A percentile compares a stretch with the other conserved stretches of the same genome.
phyloP scores from a whole-genome alignment of 192 early-diverging fungal genomes.

The Coemansia sp. region DNA sequence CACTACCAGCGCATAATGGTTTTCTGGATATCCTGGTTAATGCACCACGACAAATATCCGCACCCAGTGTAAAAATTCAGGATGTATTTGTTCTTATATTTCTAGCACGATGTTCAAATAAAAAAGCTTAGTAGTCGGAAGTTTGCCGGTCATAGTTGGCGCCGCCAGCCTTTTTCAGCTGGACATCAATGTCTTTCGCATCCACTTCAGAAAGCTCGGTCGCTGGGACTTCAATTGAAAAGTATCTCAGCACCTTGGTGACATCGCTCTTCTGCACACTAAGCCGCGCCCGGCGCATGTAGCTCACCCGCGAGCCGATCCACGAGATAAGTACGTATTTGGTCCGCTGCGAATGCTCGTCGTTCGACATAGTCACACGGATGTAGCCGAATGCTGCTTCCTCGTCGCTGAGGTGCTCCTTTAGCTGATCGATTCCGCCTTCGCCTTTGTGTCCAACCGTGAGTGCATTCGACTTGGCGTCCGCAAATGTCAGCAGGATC shows the following conservation, averaged over 20 bases:
- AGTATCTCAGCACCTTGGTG: conserved; percentile 65
- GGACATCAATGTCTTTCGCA: conserved; percentile 57
- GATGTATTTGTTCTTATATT: no score
- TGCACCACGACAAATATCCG: no score
- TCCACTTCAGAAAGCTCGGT: conserved; percentile 58
- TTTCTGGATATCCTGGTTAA: no score
- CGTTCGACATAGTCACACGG: conserved; percentile 51
- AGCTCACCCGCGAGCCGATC: conserved; percentile 67
- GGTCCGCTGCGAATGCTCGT: conserved; percentile 58
- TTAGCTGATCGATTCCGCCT: conserved; percentile 67
- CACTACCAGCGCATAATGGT: no score
- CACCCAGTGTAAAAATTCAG: no score
- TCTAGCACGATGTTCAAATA: background rate
- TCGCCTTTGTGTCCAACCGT: conserved; percentile 44
- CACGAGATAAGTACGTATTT: conserved; percentile 67
- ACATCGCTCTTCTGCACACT: conserved; percentile 76
- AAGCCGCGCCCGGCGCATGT: conserved; percentile 80
- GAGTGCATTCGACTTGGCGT: conserved; percentile 46
- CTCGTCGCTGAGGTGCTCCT: conserved; percentile 56
- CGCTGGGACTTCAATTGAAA: conserved; percentile 74
- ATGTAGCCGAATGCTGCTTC: conserved; percentile 80
- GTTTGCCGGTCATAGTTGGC: conserved; percentile 52
- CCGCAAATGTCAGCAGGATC: conserved; percentile 60
- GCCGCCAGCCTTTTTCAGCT: conserved; percentile 68
- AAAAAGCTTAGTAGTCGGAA: conserved; percentile 33